Percentiles rank a stretch among this genome's conserved stretches.
phyloP scores from a whole-genome alignment of 257 asterid genomes.

The Solanum sparsipilum region DNA sequence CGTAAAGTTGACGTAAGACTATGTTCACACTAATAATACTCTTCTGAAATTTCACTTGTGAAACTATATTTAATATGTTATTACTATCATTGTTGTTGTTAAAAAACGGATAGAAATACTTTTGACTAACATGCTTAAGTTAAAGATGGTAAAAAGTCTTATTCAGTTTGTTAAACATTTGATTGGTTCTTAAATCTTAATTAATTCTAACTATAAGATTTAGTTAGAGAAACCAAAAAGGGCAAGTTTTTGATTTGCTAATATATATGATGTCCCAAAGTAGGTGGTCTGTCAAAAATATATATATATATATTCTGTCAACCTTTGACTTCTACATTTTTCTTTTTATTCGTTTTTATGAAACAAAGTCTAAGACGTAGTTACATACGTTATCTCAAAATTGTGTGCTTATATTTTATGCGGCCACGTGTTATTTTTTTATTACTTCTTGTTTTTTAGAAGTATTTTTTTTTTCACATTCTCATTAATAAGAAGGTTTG shows the following conservation, averaged over 20 bases:
- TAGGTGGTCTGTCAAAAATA: slow-evolving; percentile 3
- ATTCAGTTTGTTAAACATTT: not conserved
- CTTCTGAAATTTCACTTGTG: not conserved
- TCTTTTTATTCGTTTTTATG: not conserved
- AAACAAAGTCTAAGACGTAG: not conserved
- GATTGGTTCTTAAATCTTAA: not conserved
- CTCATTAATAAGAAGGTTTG: not conserved
- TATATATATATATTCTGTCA: not conserved
- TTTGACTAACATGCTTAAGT: not conserved
- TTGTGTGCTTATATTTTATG: not conserved
- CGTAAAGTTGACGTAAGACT: not conserved
- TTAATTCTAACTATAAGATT: not conserved
- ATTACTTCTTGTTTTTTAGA: not conserved
- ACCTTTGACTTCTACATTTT: not conserved
- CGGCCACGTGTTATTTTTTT: not conserved
- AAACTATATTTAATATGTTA: not conserved
- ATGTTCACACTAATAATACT: not conserved
- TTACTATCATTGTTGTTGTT: not conserved
- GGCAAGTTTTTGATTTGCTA: not conserved
- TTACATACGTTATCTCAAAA: not conserved
- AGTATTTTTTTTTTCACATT: not conserved
- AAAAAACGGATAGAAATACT: not conserved
- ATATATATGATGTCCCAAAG: not conserved
- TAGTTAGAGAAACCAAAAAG: slow-evolving; percentile 5
- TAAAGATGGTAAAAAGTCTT: not conserved